A percentile compares a stretch with the other conserved stretches of the same genome.
phyloP scores from a whole-genome alignment of 768 basidiomycete genomes.

The Mycena latifolia region DNA sequence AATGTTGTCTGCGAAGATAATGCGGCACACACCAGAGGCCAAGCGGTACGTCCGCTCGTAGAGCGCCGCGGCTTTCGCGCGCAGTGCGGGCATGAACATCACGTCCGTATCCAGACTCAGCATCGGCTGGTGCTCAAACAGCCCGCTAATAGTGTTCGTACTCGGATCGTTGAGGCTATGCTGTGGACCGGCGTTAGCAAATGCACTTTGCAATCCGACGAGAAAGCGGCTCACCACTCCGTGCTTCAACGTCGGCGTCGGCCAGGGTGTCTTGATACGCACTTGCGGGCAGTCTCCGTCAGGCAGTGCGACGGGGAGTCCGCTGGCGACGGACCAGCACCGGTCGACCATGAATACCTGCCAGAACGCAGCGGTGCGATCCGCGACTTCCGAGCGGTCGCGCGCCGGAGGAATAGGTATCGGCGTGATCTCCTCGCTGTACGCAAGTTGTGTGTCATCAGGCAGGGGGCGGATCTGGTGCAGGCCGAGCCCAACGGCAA shows the following conservation, averaged over 20 bases:
- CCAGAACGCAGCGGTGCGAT: conserved; percentile 70
- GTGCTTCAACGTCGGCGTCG: conserved; percentile 45
- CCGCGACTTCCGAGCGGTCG: conserved; percentile 57
- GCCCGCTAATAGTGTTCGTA: conserved; percentile 28
- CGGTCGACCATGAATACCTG: conserved; percentile 73
- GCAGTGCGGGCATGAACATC: conserved; percentile 53
- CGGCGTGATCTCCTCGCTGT: conserved; percentile 35
- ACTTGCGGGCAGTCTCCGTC: conserved; percentile 62
- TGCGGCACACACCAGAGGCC: conserved; percentile 47
- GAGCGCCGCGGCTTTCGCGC: conserved; percentile 64
- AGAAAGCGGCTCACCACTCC: conserved; percentile 30
- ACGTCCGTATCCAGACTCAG: conserved; percentile 39
- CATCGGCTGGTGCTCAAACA: conserved; percentile 33
- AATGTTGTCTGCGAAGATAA: conserved; percentile 11
- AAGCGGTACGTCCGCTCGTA: conserved; percentile 67
- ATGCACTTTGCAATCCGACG: neutral
- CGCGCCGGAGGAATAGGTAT: conserved; percentile 49
- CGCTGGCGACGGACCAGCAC: conserved; percentile 68
- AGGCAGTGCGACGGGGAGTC: conserved; percentile 64
- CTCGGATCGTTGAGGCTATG: conserved; percentile 14
- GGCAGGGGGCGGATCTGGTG: conserved; percentile 60
- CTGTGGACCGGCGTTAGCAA: neutral
- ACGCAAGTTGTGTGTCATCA: conserved; percentile 32
- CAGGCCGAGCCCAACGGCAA: conserved; percentile 70
- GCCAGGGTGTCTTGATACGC: conserved; percentile 68